These are phyloP conservation scores for Medicago arabica DNA, from an alignment of 306 rosid genomes.

Conservation along the genomic window DNA sequence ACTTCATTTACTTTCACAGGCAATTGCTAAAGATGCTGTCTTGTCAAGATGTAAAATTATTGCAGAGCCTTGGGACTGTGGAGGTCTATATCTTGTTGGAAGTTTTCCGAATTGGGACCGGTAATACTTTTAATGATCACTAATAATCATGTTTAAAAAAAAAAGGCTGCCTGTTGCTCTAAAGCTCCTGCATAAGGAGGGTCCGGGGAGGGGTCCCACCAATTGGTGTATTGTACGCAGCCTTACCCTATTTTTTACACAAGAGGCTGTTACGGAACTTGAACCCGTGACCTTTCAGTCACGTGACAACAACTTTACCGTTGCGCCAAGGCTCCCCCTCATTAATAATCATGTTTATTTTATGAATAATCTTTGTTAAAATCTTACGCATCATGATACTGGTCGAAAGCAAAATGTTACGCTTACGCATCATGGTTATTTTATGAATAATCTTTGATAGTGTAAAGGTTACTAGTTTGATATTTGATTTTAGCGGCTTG, in stretches of 20 bases:
- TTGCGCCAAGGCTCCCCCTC: too few species aligned
- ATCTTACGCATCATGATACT: conserved; percentile 26
- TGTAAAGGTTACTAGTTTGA: conserved; percentile 25
- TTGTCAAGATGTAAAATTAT: conserved; percentile 91
- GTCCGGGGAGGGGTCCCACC: too few species aligned
- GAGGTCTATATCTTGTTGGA: conserved; percentile 97
- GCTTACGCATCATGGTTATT: neutral
- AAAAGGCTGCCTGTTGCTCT: too few species aligned
- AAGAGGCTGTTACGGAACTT: too few species aligned
- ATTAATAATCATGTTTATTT: conserved; percentile 6
- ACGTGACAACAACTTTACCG: too few species aligned
- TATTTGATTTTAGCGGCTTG: conserved; percentile 11
- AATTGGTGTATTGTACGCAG: too few species aligned
- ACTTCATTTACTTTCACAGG: conserved; percentile 56
- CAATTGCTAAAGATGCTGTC: conserved; percentile 83
- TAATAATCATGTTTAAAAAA: neutral
- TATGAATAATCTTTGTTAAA: conserved; percentile 38
- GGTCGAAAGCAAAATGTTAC: conserved; percentile 30
- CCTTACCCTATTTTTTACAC: too few species aligned
- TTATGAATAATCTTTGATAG: neutral
- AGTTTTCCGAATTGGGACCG: conserved; percentile 98
- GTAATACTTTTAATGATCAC: conserved; percentile 47
- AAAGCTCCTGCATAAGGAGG: too few species aligned
- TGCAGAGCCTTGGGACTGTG: conserved; percentile 99
- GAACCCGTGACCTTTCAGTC: too few species aligned